Evolutionary conservation across 1,139 yeast species (phyloP).

Genomic region (Magnusiomyces tetraspermus): DNA sequence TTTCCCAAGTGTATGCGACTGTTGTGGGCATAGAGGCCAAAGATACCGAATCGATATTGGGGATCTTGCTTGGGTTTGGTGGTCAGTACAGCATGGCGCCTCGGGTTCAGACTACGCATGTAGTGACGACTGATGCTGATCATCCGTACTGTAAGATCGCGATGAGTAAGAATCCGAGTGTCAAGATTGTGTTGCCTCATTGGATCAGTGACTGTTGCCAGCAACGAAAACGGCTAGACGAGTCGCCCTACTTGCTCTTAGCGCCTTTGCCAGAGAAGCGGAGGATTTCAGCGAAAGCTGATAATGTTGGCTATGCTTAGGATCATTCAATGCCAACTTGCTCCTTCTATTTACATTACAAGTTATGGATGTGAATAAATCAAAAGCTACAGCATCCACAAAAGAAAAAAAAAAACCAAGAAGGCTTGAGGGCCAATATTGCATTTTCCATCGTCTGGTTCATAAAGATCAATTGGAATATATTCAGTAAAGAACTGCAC

Average conservation of each 20-base stretch:
- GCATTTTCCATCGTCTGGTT: no score
- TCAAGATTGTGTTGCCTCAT: constrained; percentile 60
- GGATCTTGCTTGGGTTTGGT: constrained; percentile 63
- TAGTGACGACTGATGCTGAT: constrained; percentile 49
- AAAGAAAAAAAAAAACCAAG: no score
- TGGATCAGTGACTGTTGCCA: constrained; percentile 64
- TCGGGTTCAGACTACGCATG: constrained; percentile 67
- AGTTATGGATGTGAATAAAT: no score
- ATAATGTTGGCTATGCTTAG: no score
- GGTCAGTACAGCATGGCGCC: constrained; percentile 58
- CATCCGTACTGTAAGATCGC: constrained; percentile 36
- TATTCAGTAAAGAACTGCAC: no score
- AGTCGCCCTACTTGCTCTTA: constrained; percentile 37
- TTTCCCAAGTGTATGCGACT: constrained; percentile 54
- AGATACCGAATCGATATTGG: constrained; percentile 57
- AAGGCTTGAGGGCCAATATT: no score
- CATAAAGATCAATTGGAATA: no score
- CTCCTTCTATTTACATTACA: no score
- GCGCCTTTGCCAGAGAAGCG: no score
- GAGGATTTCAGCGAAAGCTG: no score
- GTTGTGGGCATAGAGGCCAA: constrained; percentile 49
- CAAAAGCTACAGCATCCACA: no score
- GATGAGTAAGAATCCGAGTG: constrained; percentile 23
- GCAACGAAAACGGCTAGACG: constrained; percentile 43
- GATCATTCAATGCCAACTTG: no score